Percentiles rank a stretch among this genome's conserved stretches.
Conservation (phyloP, 2,329 filamentous ascomycete species). For the Lachnellula occidentalis region DNA sequence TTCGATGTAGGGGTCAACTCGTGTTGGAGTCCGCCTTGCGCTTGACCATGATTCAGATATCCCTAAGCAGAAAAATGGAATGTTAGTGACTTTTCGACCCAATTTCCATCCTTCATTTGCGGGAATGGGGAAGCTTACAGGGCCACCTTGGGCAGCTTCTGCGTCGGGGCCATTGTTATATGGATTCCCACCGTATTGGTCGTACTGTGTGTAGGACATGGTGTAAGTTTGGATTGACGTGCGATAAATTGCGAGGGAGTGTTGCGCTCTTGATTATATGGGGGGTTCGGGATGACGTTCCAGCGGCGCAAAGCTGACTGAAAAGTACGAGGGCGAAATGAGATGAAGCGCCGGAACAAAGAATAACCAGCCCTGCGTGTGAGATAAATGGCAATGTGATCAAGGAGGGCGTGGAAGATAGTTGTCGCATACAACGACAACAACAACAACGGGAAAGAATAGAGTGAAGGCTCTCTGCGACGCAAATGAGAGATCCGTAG, state of each 20-base stretch:
- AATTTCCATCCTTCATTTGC: background rate
- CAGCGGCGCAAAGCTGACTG: too few relatives aligned
- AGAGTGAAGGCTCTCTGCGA: too few relatives aligned
- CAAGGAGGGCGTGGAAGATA: too few relatives aligned
- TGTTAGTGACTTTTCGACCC: constrained; percentile 4
- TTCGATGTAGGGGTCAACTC: constrained; percentile 24
- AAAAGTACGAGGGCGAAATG: too few relatives aligned
- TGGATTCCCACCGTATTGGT: constrained; percentile 49
- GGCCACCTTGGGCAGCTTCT: constrained; percentile 30
- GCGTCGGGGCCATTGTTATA: constrained; percentile 51
- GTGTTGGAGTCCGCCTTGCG: constrained; percentile 15
- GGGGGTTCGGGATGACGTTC: background rate
- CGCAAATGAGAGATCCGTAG: too few relatives aligned
- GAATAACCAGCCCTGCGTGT: too few relatives aligned
- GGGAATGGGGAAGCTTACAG: constrained; percentile 6
- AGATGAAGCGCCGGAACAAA: too few relatives aligned
- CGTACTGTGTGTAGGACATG: constrained; percentile 60
- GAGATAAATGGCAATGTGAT: too few relatives aligned
- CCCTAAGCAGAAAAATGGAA: constrained; percentile 2
- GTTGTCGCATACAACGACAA: too few relatives aligned
- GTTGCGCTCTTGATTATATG: too few relatives aligned
- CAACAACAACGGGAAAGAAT: too few relatives aligned
- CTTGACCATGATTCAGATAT: constrained; percentile 11
- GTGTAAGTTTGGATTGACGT: constrained; percentile 31
- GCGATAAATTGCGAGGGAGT: constrained; percentile 5